Evolutionary conservation across 805 yeast species (phyloP).

Genomic region (Teunomyces aglyptinius): DNA sequence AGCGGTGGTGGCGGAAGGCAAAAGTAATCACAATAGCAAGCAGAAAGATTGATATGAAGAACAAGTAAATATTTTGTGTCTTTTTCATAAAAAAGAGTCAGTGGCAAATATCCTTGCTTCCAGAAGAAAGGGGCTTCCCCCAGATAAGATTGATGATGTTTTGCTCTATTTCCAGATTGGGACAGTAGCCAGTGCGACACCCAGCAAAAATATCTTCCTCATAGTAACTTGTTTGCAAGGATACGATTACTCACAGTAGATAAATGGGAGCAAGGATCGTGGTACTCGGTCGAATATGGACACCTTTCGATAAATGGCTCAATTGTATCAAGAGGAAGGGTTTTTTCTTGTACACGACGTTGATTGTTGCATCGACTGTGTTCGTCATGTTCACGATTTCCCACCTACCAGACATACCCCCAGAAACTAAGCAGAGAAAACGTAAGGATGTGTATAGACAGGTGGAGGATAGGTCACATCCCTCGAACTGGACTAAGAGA

Average conservation of each 20-base stretch:
- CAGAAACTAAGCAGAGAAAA: constrained; percentile 7
- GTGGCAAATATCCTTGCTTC: constrained; percentile 1
- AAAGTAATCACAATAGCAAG: constrained; percentile 6
- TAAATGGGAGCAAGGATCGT: neutral
- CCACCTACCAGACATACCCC: constrained; percentile 13
- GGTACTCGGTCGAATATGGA: constrained; percentile 4
- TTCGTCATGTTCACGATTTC: constrained; percentile 25
- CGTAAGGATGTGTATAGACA: constrained; percentile 1
- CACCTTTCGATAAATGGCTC: constrained; percentile 30
- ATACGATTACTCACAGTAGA: too few relatives aligned
- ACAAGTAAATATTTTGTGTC: constrained; percentile 4
- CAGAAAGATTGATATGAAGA: constrained; percentile 7
- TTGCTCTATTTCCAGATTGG: neutral
- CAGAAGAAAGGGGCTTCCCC: neutral
- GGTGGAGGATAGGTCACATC: constrained; percentile 2
- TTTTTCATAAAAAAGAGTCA: constrained; percentile 1
- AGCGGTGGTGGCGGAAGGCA: neutral
- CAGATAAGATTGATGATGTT: neutral
- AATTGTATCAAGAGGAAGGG: constrained; percentile 33
- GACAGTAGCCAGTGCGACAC: constrained; percentile 3
- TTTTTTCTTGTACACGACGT: constrained; percentile 31
- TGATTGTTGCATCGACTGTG: constrained; percentile 28
- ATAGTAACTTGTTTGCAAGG: too few relatives aligned
- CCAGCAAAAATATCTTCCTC: too few relatives aligned
- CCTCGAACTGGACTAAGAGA: constrained; percentile 15